A percentile compares a stretch with the other conserved stretches of the same genome.
Evolutionary conservation across 805 yeast genomes (phyloP).

Genomic region (Metschnikowia dekortorum): DNA sequence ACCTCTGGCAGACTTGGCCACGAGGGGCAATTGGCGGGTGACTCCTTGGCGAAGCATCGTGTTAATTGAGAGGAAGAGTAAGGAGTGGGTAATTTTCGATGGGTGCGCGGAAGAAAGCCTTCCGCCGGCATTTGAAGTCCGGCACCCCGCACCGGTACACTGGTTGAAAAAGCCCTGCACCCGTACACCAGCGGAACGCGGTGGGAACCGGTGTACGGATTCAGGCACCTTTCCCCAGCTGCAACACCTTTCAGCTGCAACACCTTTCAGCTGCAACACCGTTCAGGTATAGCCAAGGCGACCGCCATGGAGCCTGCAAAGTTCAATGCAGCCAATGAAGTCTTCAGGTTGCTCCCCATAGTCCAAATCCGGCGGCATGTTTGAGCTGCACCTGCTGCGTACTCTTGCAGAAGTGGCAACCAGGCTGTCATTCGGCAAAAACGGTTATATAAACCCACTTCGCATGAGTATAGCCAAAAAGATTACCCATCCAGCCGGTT

Average conservation of each 20-base stretch:
- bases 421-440: neutral
- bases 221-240: too few species aligned
- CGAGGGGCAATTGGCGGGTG: slow-evolving; percentile 16
- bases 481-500: too few species aligned
- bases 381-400: neutral
- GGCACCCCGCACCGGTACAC: neutral
- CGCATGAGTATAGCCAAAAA: neutral
- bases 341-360: neutral
- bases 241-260: too few species aligned
- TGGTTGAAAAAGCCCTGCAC: neutral
- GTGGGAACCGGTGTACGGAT: neutral
- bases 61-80: neutral
- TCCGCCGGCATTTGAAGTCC: slow-evolving; percentile 23
- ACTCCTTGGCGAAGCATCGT: slow-evolving; percentile 17
- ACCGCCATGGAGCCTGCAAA: too few species aligned
- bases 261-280: too few species aligned
- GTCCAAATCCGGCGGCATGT: neutral
- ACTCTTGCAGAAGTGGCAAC: neutral
- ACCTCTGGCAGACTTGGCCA: slow-evolving; percentile 26
- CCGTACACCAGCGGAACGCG: neutral
- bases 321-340: too few species aligned
- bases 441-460: neutral
- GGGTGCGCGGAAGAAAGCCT: slow-evolving; percentile 19
- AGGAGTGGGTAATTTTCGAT: neutral
- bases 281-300: too few species aligned